phyloP scores from a whole-genome alignment of 108 stramenopile genomes.

The Stephanodiscus triporus region DNA sequence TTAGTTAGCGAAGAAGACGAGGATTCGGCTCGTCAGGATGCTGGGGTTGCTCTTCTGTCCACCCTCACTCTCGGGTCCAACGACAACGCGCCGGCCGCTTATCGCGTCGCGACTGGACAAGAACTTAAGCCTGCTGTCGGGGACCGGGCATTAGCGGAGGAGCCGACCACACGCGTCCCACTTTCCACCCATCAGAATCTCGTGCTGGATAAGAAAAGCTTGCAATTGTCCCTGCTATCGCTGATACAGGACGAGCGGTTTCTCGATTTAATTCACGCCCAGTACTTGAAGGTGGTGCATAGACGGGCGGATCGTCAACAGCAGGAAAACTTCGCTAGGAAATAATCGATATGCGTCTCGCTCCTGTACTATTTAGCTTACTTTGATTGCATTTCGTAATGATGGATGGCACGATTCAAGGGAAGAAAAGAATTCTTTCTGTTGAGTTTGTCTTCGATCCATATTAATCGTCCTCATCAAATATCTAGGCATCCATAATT shows the following conservation, averaged over 20 bases:
- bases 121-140: neutral
- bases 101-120: neutral
- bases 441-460: neutral
- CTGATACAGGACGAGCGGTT: slow-evolving; percentile 90
- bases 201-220: slow-evolving; percentile 80
- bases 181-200: slow-evolving; percentile 16
- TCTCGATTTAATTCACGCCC: slow-evolving; percentile 85
- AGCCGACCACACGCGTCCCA: neutral
- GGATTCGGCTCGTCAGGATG: slow-evolving; percentile 17
- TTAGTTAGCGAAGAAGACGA: neutral
- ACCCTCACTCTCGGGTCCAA: slow-evolving; percentile 31
- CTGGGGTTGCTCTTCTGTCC: slow-evolving; percentile 49
- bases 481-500: neutral
- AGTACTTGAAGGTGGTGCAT: slow-evolving; percentile 84
- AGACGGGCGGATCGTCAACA: slow-evolving; percentile 53
- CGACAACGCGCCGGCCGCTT: neutral
- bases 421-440: neutral
- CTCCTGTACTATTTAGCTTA: neutral
- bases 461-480: too few relatives aligned
- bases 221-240: slow-evolving; percentile 79
- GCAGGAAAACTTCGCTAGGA: slow-evolving; percentile 7
- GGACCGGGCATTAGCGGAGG: neutral
- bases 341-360: neutral
- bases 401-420: neutral
- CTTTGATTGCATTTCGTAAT: neutral